Percentiles rank a stretch among this genome's conserved stretches.
phyloP scores from a whole-genome alignment of 768 basidiomycete species.

The Hygrophorus pudorinus region DNA sequence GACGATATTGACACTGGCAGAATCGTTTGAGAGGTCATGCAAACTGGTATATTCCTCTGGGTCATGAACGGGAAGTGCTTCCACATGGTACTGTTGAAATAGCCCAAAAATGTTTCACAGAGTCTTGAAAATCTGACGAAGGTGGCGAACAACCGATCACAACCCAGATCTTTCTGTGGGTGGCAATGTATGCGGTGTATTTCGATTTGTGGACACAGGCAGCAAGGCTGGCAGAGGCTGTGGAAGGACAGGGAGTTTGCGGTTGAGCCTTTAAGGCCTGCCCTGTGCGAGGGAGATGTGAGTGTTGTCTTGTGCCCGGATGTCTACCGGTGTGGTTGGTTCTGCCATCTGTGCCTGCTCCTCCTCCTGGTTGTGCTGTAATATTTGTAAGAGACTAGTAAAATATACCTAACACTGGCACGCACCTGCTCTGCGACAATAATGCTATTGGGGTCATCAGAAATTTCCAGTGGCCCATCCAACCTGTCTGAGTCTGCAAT shows the following conservation, averaged over 20 bases:
- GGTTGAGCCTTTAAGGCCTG: not conserved
- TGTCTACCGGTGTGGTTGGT: no score
- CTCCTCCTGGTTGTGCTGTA: no score
- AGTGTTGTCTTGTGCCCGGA: not conserved
- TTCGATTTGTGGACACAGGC: not conserved
- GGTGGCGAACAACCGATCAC: not conserved
- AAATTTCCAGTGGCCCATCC: no score
- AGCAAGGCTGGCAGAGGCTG: not conserved
- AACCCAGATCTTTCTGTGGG: not conserved
- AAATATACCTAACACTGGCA: no score
- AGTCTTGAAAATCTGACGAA: not conserved
- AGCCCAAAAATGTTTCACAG: not conserved
- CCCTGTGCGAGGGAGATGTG: not conserved
- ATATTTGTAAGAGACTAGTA: no score
- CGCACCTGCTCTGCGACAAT: no score
- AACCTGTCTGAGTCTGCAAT: no score
- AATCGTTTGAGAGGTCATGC: not conserved
- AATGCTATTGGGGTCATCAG: no score
- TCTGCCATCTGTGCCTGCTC: no score
- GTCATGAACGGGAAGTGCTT: not conserved
- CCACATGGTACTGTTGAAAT: not conserved
- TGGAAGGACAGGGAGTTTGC: not conserved
- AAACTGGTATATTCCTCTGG: constrained; percentile 1
- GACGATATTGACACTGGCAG: not conserved
- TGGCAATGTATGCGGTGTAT: not conserved